Percentiles rank a stretch among this genome's conserved stretches.
Conservation (phyloP, 306 rosid genomes). For the Sesbania bispinosa region DNA sequence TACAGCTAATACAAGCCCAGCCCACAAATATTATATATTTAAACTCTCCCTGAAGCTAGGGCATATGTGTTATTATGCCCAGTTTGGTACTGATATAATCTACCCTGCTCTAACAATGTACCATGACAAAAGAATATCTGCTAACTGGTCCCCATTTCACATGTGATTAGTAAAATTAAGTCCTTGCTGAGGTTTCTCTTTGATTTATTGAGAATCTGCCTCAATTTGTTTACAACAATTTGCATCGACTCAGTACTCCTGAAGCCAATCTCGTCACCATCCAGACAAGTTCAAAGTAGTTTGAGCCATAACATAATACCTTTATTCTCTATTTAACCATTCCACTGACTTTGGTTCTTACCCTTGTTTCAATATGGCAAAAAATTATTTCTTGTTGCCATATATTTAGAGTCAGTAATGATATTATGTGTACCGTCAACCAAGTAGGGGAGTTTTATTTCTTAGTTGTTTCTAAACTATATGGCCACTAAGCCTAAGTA, state of each 20-base stretch:
- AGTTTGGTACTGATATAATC: not conserved
- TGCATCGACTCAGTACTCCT: not conserved
- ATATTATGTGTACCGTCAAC: slow-evolving; percentile 1
- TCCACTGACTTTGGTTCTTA: slow-evolving; percentile 11
- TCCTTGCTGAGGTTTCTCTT: not conserved
- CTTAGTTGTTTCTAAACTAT: slow-evolving; percentile 5
- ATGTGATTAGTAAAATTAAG: not conserved
- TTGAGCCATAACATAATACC: slow-evolving; percentile 5
- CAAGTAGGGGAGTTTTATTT: not conserved
- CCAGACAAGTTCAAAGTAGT: slow-evolving; percentile 7
- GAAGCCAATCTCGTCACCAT: slow-evolving; percentile 12
- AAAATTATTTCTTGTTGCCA: slow-evolving; percentile 12
- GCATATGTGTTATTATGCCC: not conserved
- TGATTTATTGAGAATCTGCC: not conserved
- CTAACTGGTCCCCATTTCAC: not conserved
- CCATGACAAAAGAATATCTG: not conserved
- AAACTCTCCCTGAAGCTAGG: not conserved
- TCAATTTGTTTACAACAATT: not conserved
- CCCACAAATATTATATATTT: not conserved
- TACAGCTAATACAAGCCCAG: not conserved
- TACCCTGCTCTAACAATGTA: not conserved
- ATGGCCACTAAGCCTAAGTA: slow-evolving; percentile 7
- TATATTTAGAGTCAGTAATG: not conserved
- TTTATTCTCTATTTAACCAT: not conserved
- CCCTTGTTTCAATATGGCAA: slow-evolving; percentile 1